Evolutionary conservation across 1,139 yeast genomes (phyloP).

Genomic region (Meyerozyma smithsonii): DNA sequence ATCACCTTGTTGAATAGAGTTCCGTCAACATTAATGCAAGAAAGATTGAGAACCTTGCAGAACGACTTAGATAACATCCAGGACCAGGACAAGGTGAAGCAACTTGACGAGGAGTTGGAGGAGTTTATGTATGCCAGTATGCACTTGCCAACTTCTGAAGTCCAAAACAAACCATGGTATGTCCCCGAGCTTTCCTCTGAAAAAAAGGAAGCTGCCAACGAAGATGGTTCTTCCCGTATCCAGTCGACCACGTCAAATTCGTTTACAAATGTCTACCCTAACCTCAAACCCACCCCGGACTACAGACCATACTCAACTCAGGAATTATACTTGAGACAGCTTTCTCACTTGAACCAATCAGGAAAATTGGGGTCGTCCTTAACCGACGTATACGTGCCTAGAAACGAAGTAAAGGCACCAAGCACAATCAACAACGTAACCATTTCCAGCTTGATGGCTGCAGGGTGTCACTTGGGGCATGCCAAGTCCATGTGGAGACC

Average conservation of each 20-base stretch:
- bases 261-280: conserved; percentile 30
- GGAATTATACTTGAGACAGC: conserved; percentile 71
- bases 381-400: conserved; percentile 62
- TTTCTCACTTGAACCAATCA: conserved; percentile 44
- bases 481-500: conserved; percentile 76
- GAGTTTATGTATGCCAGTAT: conserved; percentile 33
- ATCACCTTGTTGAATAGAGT: conserved; percentile 33
- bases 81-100: conserved; percentile 28
- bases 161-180: conserved; percentile 36
- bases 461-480: conserved; percentile 95
- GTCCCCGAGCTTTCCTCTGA: conserved; percentile 4
- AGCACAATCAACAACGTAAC: conserved; percentile 52
- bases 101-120: conserved; percentile 40
- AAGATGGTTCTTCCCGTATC: conserved; percentile 14
- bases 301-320: conserved; percentile 58
- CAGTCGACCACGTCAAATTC: conserved; percentile 31
- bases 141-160: conserved; percentile 30
- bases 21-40: conserved; percentile 27
- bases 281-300: conserved; percentile 41
- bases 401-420: conserved; percentile 60
- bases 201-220: conserved; percentile 6
- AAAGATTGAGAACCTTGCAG: conserved; percentile 29
- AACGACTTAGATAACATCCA: conserved; percentile 26
- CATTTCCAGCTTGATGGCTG: conserved; percentile 69
- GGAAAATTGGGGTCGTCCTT: conserved; percentile 64